Evolutionary conservation across 352 stramenopile genomes (phyloP), one percentile per base, ranked within the genome.

Genomic region (Globisporangium heterothallicum): DNA sequence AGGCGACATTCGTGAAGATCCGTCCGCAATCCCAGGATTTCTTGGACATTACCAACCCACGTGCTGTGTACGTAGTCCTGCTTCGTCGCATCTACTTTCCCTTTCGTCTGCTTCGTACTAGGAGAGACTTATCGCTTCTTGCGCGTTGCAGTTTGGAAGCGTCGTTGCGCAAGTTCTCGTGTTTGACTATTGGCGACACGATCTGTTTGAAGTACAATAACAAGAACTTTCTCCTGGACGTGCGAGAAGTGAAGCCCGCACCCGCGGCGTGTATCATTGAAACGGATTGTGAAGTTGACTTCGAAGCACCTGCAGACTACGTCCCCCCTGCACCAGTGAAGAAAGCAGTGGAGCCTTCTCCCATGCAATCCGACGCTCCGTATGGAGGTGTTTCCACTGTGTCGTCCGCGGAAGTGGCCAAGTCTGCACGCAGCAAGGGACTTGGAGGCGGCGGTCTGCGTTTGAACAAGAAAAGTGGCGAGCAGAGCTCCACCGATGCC

Each of bases 241-340:
- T 99, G n/a, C 92, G 96, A 21, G 96, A 99, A 72, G 83, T 99
- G 3, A 83, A 96, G 58, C 97, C 97, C 0, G 65, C 92, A 24
- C 88, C 97, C 51, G 97, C 97, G 12, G 96, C 93, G 6, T 99
- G 95, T 62, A 99, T 99, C 63, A 98, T 99, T 53, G 97, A 99
- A 78, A 99, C 96, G 2, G 97, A 99, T 71, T 98, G 96, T 57
- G 97, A 99, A 66, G 94, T 99, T 6, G 97, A 99, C 69, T 99
- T 99, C 68, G 97, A 99, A 64, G 83, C 96, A 2, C 97, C 97
- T 2, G 74, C 77, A 0, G 84, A 92, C 56, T 94, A 94, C 42
- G 72, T 87, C 4, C 78, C 74, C 14, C 76, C 81, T 9, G 50
- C 68, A 7, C 64, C 72, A 6, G 50, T 61, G 4, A 48, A 58